Conservation (phyloP, 1,139 yeast species). For the Sugiyamaella xylanicola region DNA sequence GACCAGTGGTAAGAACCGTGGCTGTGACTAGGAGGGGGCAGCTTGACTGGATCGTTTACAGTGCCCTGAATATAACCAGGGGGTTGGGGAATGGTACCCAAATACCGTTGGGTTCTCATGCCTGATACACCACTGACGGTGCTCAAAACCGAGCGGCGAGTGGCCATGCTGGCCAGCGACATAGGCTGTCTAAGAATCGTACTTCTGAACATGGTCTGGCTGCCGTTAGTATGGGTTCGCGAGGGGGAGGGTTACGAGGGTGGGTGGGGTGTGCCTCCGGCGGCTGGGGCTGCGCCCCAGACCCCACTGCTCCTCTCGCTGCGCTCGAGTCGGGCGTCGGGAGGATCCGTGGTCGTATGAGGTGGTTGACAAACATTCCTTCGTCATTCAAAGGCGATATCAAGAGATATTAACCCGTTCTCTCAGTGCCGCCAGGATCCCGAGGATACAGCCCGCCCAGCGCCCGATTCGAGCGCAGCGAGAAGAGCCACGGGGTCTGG, state of each 20-base stretch:
- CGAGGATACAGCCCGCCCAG: no score
- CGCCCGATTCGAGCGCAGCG: neutral
- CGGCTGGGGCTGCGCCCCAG: conserved; percentile 5
- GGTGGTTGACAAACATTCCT: no score
- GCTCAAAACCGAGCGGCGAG: conserved; percentile 14
- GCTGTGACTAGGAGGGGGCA: conserved; percentile 59
- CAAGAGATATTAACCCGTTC: no score
- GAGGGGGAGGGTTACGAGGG: neutral
- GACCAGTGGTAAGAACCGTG: conserved; percentile 94
- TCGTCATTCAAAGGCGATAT: no score
- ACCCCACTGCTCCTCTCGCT: conserved; percentile 4
- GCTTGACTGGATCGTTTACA: conserved; percentile 76
- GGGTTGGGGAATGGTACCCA: conserved; percentile 48
- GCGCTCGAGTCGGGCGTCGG: conserved; percentile 4
- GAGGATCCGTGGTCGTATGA: no score
- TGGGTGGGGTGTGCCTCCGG: conserved; percentile 4
- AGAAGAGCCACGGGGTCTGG: neutral
- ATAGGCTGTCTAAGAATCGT: conserved; percentile 17
- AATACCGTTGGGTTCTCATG: conserved; percentile 6
- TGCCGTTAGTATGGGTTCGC: no score
- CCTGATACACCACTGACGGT: neutral
- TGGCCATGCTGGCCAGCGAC: conserved; percentile 1
- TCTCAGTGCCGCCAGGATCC: no score
- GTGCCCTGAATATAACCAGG: conserved; percentile 56
- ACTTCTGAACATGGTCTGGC: conserved; percentile 17